Conservation (phyloP, 805 yeast species). For the Peterozyma xylosa region DNA sequence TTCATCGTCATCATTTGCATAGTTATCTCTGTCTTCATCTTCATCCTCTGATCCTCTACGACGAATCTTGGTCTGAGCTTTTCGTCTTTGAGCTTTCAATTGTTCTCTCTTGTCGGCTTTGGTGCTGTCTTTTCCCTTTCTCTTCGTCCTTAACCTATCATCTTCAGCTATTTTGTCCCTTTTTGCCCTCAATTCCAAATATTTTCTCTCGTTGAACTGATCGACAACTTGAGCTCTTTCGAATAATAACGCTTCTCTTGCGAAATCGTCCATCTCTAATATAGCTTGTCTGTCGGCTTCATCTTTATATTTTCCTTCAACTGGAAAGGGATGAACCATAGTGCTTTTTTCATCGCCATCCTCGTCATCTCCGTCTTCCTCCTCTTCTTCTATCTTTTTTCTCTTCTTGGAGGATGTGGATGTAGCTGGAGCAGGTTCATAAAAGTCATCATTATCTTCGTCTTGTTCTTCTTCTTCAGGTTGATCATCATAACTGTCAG, state of each 20-base stretch:
- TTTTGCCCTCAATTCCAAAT: conserved; percentile 74
- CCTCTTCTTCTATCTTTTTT: conserved; percentile 21
- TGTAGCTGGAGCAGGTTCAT: conserved; percentile 30
- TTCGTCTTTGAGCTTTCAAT: conserved; percentile 19
- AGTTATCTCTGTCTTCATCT: conserved; percentile 33
- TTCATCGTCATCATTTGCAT: conserved; percentile 22
- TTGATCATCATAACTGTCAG: conserved; percentile 25
- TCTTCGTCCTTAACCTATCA: conserved; percentile 5
- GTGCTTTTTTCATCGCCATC: conserved; percentile 25
- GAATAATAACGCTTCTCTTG: conserved; percentile 83
- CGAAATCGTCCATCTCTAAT: conserved; percentile 80
- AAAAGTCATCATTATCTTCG: conserved; percentile 21
- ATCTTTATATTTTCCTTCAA: conserved; percentile 86
- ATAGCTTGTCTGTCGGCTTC: conserved; percentile 63
- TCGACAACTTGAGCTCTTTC: conserved; percentile 93
- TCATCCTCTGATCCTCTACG: conserved; percentile 27
- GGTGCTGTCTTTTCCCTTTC: conserved; percentile 5
- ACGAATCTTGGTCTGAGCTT: conserved; percentile 7
- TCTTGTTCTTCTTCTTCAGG: conserved; percentile 26
- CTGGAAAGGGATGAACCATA: conserved; percentile 74
- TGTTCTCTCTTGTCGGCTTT: conserved; percentile 25
- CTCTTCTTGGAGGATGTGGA: conserved; percentile 20
- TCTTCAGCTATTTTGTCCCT: conserved; percentile 19
- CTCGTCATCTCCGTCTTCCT: conserved; percentile 27
- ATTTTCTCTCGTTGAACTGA: conserved; percentile 74